Evolutionary conservation across 208 protist genomes (phyloP).

Genomic region (Acanthamoeba sp.): DNA sequence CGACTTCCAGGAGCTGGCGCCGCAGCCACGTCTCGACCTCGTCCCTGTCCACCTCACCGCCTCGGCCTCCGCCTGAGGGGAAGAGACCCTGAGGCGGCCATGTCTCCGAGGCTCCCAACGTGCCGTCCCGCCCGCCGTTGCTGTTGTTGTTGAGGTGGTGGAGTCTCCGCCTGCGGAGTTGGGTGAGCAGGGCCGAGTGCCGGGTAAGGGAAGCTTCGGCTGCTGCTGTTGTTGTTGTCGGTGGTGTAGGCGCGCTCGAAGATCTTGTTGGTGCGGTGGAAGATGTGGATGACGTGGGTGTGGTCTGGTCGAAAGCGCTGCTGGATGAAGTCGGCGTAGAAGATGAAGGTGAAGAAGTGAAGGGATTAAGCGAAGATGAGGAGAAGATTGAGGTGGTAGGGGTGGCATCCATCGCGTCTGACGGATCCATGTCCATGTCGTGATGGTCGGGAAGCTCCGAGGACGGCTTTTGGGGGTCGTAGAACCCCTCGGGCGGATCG

Average conservation of each 20-base stretch:
- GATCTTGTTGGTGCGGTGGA: not conserved
- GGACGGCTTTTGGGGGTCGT: not conserved
- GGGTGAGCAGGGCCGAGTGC: not conserved
- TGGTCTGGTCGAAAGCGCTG: not conserved
- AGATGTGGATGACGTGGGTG: not conserved
- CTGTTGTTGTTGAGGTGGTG: not conserved
- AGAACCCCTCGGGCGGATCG: not conserved
- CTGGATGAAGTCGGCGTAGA: not conserved
- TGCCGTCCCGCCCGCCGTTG: not conserved
- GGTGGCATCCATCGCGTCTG: not conserved
- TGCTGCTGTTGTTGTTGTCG: not conserved
- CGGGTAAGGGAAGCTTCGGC: not conserved
- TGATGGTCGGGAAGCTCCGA: not conserved
- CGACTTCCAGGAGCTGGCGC: not conserved
- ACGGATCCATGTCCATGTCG: not conserved
- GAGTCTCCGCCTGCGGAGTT: not conserved
- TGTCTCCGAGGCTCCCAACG: not conserved
- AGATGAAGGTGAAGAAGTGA: not conserved
- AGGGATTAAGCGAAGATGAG: no score
- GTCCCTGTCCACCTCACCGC: not conserved
- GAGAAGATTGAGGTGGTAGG: not conserved
- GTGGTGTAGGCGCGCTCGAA: not conserved
- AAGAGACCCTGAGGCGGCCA: conserved; percentile 40
- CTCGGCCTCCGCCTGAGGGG: not conserved
- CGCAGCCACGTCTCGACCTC: conserved; percentile 23